A percentile compares a stretch with the other conserved stretches of the same genome.
Conservation (phyloP, 495 filamentous ascomycete species). For the Annulohypoxylon bovei region DNA sequence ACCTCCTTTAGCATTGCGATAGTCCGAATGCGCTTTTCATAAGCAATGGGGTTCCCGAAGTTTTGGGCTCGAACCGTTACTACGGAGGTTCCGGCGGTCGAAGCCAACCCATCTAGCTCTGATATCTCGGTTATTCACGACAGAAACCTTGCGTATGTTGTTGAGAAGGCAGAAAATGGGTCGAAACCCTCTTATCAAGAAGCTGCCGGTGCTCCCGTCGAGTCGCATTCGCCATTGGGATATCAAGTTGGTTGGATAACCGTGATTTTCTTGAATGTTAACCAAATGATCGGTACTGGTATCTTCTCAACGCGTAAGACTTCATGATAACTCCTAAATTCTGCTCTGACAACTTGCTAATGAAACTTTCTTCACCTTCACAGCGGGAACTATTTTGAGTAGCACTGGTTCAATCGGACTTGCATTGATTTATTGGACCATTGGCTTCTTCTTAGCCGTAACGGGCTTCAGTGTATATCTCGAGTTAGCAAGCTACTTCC, state of each 20-base stretch:
- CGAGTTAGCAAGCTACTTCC: constrained; percentile 70
- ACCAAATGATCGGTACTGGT: constrained; percentile 73
- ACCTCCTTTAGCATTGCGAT: background rate
- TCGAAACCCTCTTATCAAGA: constrained; percentile 68
- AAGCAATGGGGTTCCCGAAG: constrained; percentile 27
- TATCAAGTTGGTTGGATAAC: constrained; percentile 66
- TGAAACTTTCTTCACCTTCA: background rate
- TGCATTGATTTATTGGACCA: constrained; percentile 67
- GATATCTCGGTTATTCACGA: constrained; percentile 46
- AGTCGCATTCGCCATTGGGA: constrained; percentile 66
- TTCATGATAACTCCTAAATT: background rate
- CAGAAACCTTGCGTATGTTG: constrained; percentile 60
- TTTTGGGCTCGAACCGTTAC: constrained; percentile 21
- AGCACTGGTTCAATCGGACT: constrained; percentile 69
- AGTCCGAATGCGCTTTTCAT: background rate
- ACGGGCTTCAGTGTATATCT: constrained; percentile 65
- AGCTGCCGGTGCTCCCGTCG: constrained; percentile 70
- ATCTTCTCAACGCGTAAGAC: constrained; percentile 70
- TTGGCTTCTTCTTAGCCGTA: constrained; percentile 64
- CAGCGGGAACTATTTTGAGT: constrained; percentile 64
- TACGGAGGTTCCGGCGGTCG: constrained; percentile 18
- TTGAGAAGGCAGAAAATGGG: constrained; percentile 65
- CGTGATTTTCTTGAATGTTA: constrained; percentile 69
- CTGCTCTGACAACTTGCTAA: background rate
- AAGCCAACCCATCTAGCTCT: constrained; percentile 16